Evolutionary conservation across 208 protist species (phyloP).

Genomic region (Trypanosoma conorhini): DNA sequence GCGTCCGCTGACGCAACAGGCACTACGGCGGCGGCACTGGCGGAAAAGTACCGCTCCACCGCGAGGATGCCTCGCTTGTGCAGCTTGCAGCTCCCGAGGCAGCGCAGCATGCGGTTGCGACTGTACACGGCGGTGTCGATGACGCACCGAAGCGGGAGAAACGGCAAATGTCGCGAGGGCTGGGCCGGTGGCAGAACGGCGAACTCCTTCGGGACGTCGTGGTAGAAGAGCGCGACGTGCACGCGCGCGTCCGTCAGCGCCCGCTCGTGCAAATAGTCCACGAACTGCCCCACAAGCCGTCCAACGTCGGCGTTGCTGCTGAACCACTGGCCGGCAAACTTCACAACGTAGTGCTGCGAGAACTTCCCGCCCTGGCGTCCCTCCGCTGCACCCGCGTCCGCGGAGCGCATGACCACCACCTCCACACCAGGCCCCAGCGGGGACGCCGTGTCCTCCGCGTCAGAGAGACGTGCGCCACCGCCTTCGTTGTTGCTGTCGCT

Average conservation of each 20-base stretch:
- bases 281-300: constrained; percentile 62
- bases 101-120: constrained; percentile 82
- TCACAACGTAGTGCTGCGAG: constrained; percentile 84
- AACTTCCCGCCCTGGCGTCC: constrained; percentile 45
- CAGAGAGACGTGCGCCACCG: neutral
- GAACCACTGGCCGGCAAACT: constrained; percentile 51
- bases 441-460: neutral
- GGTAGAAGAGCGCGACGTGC: constrained; percentile 74
- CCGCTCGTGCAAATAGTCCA: constrained; percentile 43
- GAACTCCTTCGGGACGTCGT: constrained; percentile 32
- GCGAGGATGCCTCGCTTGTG: constrained; percentile 49
- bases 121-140: constrained; percentile 85
- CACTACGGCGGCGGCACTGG: neutral
- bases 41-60: constrained; percentile 13
- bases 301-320: constrained; percentile 45
- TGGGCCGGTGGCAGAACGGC: constrained; percentile 2
- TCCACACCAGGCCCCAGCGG: constrained; percentile 17
- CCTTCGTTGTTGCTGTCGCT: too few relatives aligned
- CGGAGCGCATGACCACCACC: constrained; percentile 57
- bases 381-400: neutral
- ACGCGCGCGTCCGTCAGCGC: constrained; percentile 24
- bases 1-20: neutral
- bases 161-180: constrained; percentile 30
- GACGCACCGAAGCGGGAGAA: constrained; percentile 57
- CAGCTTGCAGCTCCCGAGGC: constrained; percentile 78